Conservation (phyloP, 2,329 filamentous ascomycete genomes). For the Aspergillus latus region DNA sequence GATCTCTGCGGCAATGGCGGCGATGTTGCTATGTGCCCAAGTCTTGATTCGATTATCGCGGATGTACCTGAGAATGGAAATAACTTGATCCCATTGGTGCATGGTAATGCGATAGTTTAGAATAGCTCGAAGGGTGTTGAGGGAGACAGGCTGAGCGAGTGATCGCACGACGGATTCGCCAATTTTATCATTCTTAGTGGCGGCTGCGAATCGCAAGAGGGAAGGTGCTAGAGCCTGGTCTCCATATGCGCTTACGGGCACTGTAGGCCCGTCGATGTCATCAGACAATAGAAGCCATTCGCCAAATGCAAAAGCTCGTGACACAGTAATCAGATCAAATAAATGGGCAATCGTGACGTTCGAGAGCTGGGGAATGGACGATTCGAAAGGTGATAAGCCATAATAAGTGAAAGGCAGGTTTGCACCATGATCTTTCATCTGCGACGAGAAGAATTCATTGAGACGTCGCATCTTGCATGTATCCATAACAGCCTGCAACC, state of each 20-base stretch:
- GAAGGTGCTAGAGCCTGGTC: slow-evolving; percentile 52
- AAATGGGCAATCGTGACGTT: slow-evolving; percentile 50
- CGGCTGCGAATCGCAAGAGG: slow-evolving; percentile 55
- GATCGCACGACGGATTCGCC: slow-evolving; percentile 30
- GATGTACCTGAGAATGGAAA: slow-evolving; percentile 34
- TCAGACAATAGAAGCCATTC: slow-evolving; percentile 54
- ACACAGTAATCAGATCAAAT: slow-evolving; percentile 51
- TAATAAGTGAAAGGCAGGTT: slow-evolving; percentile 20
- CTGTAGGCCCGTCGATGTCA: slow-evolving; percentile 56
- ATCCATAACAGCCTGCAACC: slow-evolving; percentile 37
- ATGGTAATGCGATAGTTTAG: slow-evolving; percentile 35
- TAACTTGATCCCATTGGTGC: slow-evolving; percentile 37
- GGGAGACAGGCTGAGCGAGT: slow-evolving; percentile 33
- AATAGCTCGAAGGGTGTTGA: slow-evolving; percentile 38
- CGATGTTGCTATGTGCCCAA: slow-evolving; percentile 41
- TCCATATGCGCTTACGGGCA: slow-evolving; percentile 46
- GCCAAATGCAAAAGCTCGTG: slow-evolving; percentile 51
- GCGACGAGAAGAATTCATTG: slow-evolving; percentile 33
- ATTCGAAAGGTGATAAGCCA: slow-evolving; percentile 23
- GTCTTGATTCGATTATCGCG: slow-evolving; percentile 34
- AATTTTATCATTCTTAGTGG: slow-evolving; percentile 45
- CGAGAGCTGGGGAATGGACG: slow-evolving; percentile 44
- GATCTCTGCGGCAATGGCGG: slow-evolving; percentile 39
- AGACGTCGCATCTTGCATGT: slow-evolving; percentile 38
- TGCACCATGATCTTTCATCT: slow-evolving; percentile 17